Evolutionary conservation across 805 yeast genomes (phyloP), one percentile per base, ranked within the genome.

Genomic region (Yamadazyma insecticola): DNA sequence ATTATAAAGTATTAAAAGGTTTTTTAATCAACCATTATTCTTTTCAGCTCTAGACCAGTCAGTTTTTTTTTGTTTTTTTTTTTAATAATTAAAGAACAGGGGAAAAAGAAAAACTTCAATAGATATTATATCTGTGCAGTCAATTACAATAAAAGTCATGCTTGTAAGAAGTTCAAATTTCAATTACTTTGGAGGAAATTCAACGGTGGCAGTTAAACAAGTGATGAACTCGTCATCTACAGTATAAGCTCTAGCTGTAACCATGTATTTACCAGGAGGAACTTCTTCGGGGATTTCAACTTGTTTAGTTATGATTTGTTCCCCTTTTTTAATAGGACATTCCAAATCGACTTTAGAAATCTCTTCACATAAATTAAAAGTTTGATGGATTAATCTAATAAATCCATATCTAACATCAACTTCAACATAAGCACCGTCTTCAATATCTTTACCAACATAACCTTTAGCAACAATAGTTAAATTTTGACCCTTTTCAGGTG

Each of bases 401-500:
- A 83, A 89, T 5, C 97, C 98, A 50, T 88, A 82, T 43, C 84
- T 74, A 13, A 92, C 97, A 44, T 87, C 94, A 17, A 92, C 90
- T 44, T 89, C 96, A 30, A 92, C 94, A 49, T 89, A 92, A 0
- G 97, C 85, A 20, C 98, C 98, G 13, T 86, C 90, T 17, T 56
- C 74, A 22, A 92, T 63, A 6, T 65, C 66, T 30, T 69, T 53
- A 14, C 63, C 38, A 30, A 90, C 60, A 22, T 53, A 53, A 3
- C 96, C 98, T 4, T 65, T 55, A 2, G 96, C 98, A 13, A 70
- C 52, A 35, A 92, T 76, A 6, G 95, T 82, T 51, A 92, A 66
- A 53, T 87, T 84, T 24, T 68, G 62, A n/a, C 97, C 97, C 48
- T 88, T 78, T 25, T 50, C 66, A 2, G 98, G 98, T 4, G 97